Conservation (phyloP, 78 protist species). For the Mantamonas sphyraenae region DNA sequence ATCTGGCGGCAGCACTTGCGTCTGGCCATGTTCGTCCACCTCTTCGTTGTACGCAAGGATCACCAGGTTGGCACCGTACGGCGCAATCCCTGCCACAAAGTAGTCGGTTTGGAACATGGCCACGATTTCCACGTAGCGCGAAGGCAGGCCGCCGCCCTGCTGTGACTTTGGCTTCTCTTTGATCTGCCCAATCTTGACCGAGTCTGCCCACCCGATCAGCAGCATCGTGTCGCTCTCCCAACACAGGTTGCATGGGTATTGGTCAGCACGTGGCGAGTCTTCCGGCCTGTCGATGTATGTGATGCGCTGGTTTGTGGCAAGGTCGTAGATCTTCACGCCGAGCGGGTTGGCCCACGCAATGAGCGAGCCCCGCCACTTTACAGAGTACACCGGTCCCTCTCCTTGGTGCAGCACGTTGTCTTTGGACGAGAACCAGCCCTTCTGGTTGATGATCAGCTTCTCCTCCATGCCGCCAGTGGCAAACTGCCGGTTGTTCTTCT, state of each 20-base stretch:
- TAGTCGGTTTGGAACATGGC: conserved; percentile 53
- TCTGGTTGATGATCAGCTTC: conserved; percentile 44
- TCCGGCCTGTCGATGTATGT: conserved; percentile 49
- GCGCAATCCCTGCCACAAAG: conserved; percentile 70
- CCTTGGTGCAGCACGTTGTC: conserved; percentile 59
- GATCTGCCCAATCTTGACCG: conserved; percentile 11
- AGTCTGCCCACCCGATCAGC: conserved; percentile 87
- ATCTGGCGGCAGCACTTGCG: no score
- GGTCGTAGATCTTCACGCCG: conserved; percentile 79
- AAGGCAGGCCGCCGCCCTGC: no score
- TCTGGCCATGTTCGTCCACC: conserved; percentile 2
- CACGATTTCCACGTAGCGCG: conserved; percentile 21
- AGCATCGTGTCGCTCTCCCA: conserved; percentile 65
- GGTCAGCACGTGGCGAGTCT: conserved; percentile 16
- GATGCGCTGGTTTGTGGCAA: conserved; percentile 43
- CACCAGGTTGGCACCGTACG: conserved; percentile 57
- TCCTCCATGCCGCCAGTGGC: conserved; percentile 81
- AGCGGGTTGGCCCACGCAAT: conserved; percentile 87
- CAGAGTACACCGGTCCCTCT: conserved; percentile 37
- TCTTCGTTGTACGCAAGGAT: conserved; percentile 43
- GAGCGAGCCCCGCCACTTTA: conserved; percentile 53
- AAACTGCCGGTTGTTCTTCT: conserved; percentile 37
- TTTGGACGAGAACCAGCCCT: conserved; percentile 60
- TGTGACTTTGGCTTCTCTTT: neutral
- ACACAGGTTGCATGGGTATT: conserved; percentile 53